Conservation (phyloP, 495 filamentous ascomycete genomes). For the Xylaria nigripes region DNA sequence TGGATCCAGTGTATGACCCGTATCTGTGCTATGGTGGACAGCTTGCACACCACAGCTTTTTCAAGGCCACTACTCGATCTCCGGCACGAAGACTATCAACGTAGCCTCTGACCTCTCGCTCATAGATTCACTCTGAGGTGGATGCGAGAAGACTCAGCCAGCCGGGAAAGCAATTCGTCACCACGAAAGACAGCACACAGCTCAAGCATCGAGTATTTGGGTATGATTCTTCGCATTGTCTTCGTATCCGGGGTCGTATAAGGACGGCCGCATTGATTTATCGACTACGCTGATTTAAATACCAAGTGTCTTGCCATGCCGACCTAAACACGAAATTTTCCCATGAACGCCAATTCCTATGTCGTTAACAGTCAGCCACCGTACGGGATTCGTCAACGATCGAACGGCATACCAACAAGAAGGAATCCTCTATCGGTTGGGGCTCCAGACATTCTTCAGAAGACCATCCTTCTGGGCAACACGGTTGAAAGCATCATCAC, state of each 20-base stretch:
- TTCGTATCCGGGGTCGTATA: conserved; percentile 19
- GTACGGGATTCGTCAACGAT: not conserved
- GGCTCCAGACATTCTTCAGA: conserved; percentile 92
- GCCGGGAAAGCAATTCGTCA: conserved; percentile 27
- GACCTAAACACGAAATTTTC: conserved; percentile 23
- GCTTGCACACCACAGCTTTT: conserved; percentile 77
- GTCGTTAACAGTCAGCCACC: conserved; percentile 5
- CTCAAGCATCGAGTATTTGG: conserved; percentile 13
- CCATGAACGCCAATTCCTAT: conserved; percentile 20
- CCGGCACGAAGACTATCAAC: conserved; percentile 46
- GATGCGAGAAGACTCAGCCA: conserved; percentile 42
- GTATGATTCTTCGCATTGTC: conserved; percentile 29
- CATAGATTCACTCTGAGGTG: conserved; percentile 37
- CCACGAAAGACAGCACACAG: conserved; percentile 3
- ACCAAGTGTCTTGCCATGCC: conserved; percentile 30
- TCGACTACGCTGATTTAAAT: conserved; percentile 29
- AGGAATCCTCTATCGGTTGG: conserved; percentile 54
- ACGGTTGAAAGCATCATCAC: conserved; percentile 92
- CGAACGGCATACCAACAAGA: conserved; percentile 22
- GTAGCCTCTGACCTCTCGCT: conserved; percentile 48
- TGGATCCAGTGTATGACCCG: conserved; percentile 65
- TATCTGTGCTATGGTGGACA: conserved; percentile 87
- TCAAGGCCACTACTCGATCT: conserved; percentile 57
- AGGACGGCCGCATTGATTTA: conserved; percentile 19
- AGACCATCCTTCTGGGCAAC: conserved; percentile 92